phyloP scores from a whole-genome alignment of 164 flowering plant genomes.

The Vitis rotundifolia region DNA sequence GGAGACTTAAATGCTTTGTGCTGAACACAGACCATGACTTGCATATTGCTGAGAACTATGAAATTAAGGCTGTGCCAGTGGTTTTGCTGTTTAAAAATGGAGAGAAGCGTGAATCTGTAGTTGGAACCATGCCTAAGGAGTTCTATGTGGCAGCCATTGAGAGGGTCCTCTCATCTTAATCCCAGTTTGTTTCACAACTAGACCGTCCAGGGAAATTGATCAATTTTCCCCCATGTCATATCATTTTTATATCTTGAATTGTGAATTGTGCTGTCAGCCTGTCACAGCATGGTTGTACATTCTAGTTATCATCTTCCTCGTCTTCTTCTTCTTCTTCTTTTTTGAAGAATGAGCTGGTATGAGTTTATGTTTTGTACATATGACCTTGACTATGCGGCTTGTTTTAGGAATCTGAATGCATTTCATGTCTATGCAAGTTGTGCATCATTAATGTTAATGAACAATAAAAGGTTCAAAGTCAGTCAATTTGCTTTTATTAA shows the following conservation, averaged over 20 bases:
- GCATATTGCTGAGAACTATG: constrained; percentile 59
- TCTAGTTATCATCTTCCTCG: no score
- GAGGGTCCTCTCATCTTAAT: constrained; percentile 46
- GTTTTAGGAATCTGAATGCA: no score
- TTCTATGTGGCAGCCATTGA: constrained; percentile 72
- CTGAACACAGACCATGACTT: constrained; percentile 66
- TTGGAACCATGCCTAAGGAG: constrained; percentile 93
- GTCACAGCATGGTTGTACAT: no score
- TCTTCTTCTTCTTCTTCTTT: no score
- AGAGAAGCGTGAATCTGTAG: constrained; percentile 52
- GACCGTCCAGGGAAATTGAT: background rate
- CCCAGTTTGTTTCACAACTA: background rate
- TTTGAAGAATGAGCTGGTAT: no score
- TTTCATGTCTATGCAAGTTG: no score
- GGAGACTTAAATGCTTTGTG: constrained; percentile 61
- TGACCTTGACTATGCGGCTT: no score
- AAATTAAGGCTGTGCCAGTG: constrained; percentile 77
- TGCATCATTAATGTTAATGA: no score
- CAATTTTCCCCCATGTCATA: background rate
- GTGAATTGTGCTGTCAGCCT: background rate
- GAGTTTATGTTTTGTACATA: no score
- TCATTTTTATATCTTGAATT: background rate
- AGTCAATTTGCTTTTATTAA: no score
- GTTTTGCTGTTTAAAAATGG: constrained; percentile 85
- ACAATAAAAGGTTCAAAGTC: no score